Conservation (phyloP, 2,329 filamentous ascomycete genomes). For the Talaromyces sp. region DNA sequence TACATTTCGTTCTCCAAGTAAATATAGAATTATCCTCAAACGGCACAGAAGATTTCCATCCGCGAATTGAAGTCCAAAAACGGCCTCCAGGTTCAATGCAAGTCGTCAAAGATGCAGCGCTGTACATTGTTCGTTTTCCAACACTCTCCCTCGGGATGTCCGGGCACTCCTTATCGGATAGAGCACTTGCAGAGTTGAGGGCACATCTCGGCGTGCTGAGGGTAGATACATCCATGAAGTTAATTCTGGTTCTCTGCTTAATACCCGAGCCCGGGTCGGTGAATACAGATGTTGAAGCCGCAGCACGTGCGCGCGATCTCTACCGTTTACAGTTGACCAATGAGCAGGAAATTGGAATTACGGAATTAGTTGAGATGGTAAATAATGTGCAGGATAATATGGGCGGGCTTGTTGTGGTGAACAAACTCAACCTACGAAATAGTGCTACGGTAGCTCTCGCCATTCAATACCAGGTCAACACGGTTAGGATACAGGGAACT, state of each 20-base stretch:
- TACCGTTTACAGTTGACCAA: slow-evolving; percentile 1
- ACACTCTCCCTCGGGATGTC: background rate
- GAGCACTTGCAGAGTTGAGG: background rate
- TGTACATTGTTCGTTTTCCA: background rate
- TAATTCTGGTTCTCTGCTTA: background rate
- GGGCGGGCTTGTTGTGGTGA: background rate
- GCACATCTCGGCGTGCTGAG: background rate
- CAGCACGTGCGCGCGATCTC: slow-evolving; percentile 1
- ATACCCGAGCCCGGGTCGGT: background rate
- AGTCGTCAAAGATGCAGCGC: background rate
- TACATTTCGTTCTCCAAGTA: background rate
- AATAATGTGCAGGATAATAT: background rate
- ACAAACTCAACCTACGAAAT: background rate
- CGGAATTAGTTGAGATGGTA: background rate
- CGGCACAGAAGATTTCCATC: background rate
- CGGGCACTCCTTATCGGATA: background rate
- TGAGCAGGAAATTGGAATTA: background rate
- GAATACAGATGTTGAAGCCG: background rate
- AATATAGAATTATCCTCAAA: background rate
- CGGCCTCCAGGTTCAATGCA: background rate
- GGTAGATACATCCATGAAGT: background rate
- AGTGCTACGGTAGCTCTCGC: background rate
- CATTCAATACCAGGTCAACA: background rate
- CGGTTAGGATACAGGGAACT: background rate
- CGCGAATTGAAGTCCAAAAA: background rate